phyloP scores from a whole-genome alignment of 805 yeast species.

The Cyberlindnera petersonii region DNA sequence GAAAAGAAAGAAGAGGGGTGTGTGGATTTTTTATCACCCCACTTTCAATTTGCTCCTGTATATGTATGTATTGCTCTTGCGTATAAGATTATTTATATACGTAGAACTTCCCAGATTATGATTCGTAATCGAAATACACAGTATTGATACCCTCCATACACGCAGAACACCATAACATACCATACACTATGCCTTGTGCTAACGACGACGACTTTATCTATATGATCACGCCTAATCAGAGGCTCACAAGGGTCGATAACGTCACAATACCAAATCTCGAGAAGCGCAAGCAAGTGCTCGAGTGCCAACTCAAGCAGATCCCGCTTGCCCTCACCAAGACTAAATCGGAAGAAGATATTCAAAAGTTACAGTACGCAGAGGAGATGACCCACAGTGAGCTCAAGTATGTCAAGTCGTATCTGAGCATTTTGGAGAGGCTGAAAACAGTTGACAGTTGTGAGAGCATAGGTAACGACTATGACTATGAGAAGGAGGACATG shows the following conservation, averaged over 20 bases:
- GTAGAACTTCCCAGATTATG: too few relatives aligned
- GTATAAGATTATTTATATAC: too few relatives aligned
- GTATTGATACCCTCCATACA: too few relatives aligned
- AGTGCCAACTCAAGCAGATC: constrained; percentile 13
- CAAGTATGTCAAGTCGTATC: constrained; percentile 20
- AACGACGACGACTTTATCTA: constrained; percentile 11
- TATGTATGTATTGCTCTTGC: too few relatives aligned
- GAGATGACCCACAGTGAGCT: constrained; percentile 17
- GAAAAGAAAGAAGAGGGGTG: neutral
- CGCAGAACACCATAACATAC: neutral
- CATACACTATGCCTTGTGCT: too few relatives aligned
- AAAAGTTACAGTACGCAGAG: constrained; percentile 3
- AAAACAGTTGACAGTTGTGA: constrained; percentile 16
- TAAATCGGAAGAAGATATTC: constrained; percentile 1
- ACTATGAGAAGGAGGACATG: constrained; percentile 27
- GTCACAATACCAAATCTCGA: constrained; percentile 23
- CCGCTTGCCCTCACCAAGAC: constrained; percentile 8
- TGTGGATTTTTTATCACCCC: neutral
- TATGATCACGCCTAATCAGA: constrained; percentile 26
- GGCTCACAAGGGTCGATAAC: constrained; percentile 20
- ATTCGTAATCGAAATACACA: too few relatives aligned
- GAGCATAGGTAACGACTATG: constrained; percentile 15
- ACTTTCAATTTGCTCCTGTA: too few relatives aligned
- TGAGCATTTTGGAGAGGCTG: constrained; percentile 18
- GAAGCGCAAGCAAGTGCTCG: constrained; percentile 12